Evolutionary conservation across 2,329 filamentous ascomycete species (phyloP).

Genomic region (Saccharata proteae): DNA sequence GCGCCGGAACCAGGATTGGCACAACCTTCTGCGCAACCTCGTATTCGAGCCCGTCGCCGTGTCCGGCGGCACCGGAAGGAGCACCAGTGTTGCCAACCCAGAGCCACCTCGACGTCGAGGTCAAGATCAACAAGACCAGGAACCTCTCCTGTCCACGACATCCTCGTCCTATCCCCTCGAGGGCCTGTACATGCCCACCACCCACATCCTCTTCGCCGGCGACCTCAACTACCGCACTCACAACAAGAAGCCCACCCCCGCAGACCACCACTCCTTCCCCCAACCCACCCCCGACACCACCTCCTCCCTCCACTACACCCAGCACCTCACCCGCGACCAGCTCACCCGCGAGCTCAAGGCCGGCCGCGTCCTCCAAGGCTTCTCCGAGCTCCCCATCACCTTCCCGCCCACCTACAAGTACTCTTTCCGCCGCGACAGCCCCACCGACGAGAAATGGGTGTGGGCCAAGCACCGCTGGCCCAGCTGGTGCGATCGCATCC

Average conservation of each 20-base stretch:
- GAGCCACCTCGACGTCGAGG: conserved; percentile 15
- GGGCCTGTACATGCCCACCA: conserved; percentile 61
- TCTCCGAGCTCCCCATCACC: conserved; percentile 58
- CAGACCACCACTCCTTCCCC: conserved; percentile 50
- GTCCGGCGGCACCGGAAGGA: conserved; percentile 2
- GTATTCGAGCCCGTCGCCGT: conserved; percentile 44
- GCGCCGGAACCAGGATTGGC: conserved; percentile 79
- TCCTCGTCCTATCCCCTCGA: conserved; percentile 31
- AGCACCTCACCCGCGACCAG: conserved; percentile 66
- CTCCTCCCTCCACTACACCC: conserved; percentile 50
- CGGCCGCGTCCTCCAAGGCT: conserved; percentile 62
- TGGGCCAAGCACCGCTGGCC: conserved; percentile 81
- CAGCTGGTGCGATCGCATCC: conserved; percentile 83
- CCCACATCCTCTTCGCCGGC: conserved; percentile 75
- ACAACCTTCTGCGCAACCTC: conserved; percentile 64
- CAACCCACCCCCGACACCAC: conserved; percentile 37
- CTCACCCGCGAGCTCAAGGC: conserved; percentile 58
- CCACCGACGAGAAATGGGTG: conserved; percentile 39
- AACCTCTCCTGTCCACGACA: conserved; percentile 19
- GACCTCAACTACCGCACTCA: conserved; percentile 93
- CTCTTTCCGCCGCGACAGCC: conserved; percentile 25
- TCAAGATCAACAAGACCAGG: conserved; percentile 19
- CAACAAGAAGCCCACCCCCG: conserved; percentile 47
- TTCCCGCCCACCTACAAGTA: conserved; percentile 98
- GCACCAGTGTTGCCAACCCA: conserved; percentile 5